These are phyloP conservation scores for Sanghuangporus weigelae DNA, from an alignment of 1,284 basidiomycete genomes.

Conservation along the genomic window DNA sequence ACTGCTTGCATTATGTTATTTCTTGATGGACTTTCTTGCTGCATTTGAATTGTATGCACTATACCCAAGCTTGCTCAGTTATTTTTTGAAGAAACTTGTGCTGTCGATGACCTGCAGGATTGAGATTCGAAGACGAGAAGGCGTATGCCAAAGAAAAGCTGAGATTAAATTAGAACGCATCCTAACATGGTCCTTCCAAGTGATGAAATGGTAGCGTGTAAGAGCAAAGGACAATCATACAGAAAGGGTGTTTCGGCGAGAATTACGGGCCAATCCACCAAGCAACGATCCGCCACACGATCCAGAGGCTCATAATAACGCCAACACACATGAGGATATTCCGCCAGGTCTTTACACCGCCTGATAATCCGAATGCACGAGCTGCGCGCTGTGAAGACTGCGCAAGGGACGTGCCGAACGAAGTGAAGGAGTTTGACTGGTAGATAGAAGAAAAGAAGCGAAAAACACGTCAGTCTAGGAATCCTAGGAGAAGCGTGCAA, in stretches of 20 bases:
- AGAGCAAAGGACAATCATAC: neutral
- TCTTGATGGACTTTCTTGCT: neutral
- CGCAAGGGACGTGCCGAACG: constrained; percentile 54
- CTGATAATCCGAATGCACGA: constrained; percentile 60
- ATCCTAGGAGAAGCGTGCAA: neutral
- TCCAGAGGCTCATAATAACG: constrained; percentile 37
- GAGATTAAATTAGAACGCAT: neutral
- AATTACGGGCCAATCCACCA: constrained; percentile 24
- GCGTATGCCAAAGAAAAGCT: neutral
- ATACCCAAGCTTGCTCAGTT: neutral
- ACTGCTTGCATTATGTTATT: neutral
- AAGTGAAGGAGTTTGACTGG: constrained; percentile 62
- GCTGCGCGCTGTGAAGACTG: constrained; percentile 61
- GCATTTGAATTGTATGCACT: neutral
- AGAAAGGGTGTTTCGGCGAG: neutral
- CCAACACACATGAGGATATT: constrained; percentile 55
- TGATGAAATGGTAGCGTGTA: too few species aligned
- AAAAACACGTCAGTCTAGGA: neutral
- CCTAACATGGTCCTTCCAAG: neutral
- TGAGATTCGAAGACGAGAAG: too few species aligned
- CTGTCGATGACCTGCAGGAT: neutral
- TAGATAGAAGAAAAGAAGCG: neutral
- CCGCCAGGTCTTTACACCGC: constrained; percentile 61
- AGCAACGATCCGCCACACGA: constrained; percentile 35
- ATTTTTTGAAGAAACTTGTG: neutral